Evolutionary conservation across 1,139 yeast species (phyloP), one percentile per base, ranked within the genome.

Genomic region (Suhomyces bokatorum): DNA sequence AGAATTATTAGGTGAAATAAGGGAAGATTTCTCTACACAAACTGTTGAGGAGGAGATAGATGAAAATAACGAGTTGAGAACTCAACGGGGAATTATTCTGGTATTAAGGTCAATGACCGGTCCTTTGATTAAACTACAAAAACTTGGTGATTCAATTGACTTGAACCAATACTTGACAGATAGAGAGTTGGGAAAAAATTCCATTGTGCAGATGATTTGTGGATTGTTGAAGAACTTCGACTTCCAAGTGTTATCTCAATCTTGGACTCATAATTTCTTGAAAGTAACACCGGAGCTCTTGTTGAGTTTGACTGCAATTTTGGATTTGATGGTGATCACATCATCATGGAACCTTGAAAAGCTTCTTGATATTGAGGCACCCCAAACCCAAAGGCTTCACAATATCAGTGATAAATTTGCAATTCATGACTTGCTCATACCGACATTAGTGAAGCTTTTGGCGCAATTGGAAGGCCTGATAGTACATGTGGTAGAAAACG

Each of bases 301-400:
- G 5, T 43, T 43, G 4, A 51, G 56, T 9, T 52, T 67, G 41
- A 53, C 46, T 31, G 47, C 47, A 1, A 42, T 65, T 0, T 50
- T 68, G 34, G 72, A 68, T 38, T 56, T 63, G 13, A 36, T 62
- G 1, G 54, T 70, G 33, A 55, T 64, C 4, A 45, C 63, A 0
- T 53, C 60, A 7, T 66, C 75, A 3, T 66, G 75, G 70, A 66
- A 63, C 41, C 57, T 72, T 30, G 77, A 73, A 42, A 61, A 57
- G 32, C 54, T 70, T 16, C 56, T 69, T 10, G 56, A 54, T 20
- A 49, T 60, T 10, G 54, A 51, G 13, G 51, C 49, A 30, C 42
- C 43, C 12, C 47, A 54, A 13, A 50, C 53, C 4, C 63, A 60
- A 40, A 46, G 43, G 9, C 48, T 52, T 4, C 47, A 47, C 40